These are phyloP conservation scores for Kodamaea suecica DNA, from an alignment of 1,139 yeast species.

Conservation along the genomic window DNA sequence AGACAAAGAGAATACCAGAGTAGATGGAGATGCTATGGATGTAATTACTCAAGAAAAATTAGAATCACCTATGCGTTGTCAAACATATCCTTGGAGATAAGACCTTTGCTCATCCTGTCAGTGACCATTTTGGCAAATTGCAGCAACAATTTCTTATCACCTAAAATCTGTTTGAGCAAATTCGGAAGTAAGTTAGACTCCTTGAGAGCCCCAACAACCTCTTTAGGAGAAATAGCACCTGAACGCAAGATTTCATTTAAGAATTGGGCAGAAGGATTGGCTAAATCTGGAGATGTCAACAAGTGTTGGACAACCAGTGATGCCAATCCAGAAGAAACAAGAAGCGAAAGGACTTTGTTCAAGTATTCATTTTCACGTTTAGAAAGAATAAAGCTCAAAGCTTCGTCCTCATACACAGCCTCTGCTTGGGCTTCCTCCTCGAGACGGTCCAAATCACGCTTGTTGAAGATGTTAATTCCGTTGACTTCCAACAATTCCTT, in stretches of 20 bases:
- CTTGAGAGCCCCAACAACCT: slow-evolving; percentile 22
- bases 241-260: slow-evolving; percentile 23
- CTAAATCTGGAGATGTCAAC: slow-evolving; percentile 26
- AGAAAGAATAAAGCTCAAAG: too few relatives aligned
- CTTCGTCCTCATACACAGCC: too few relatives aligned
- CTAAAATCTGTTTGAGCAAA: slow-evolving; percentile 20
- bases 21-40: too few relatives aligned
- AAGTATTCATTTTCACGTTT: slow-evolving; percentile 26
- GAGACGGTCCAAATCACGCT: slow-evolving; percentile 6
- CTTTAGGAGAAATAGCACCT: slow-evolving; percentile 22
- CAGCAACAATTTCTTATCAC: slow-evolving; percentile 19
- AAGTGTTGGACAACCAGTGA: slow-evolving; percentile 26
- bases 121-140: slow-evolving; percentile 20
- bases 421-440: slow-evolving; percentile 1
- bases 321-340: slow-evolving; percentile 32
- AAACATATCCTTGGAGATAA: slow-evolving; percentile 12
- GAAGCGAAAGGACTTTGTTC: slow-evolving; percentile 24
- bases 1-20: too few relatives aligned
- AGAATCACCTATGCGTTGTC: slow-evolving; percentile 2
- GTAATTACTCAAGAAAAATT: too few relatives aligned
- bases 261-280: slow-evolving; percentile 28
- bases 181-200: slow-evolving; percentile 21
- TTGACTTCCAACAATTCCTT: slow-evolving; percentile 23
- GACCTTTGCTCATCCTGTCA: slow-evolving; percentile 21
- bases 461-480: slow-evolving; percentile 17